Evolutionary conservation across 2,329 filamentous ascomycete genomes (phyloP), one percentile per base, ranked within the genome.

Genomic region (Aspergillus awamori): DNA sequence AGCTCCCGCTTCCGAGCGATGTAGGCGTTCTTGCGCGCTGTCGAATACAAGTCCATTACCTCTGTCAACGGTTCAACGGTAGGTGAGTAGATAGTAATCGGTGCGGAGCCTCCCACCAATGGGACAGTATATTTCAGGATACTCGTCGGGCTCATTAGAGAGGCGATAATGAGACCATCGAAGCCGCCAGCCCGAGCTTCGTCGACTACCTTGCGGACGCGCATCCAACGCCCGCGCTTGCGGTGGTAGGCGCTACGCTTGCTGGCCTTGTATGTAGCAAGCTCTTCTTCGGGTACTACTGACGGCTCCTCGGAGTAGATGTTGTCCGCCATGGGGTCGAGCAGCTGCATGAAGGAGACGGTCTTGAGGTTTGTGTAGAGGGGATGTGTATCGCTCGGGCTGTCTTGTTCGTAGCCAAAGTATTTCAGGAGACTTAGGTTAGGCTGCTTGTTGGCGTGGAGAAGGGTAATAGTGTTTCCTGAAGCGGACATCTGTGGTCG

Each of bases 311-410:
- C 83, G 33, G 81, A 77, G 77, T 96, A 97, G 4, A 89, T 86
- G 0, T 85, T 83, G 75, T 98, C 95, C 30, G 87, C 81, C 38
- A 86, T 79, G 0, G 95, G 95, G 24, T 90, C 84, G 15, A 97
- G 80, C 5, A 99, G 86, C 77, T 98, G 94, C 2, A 99, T 85
- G 93, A 94, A 99, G 28, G 92, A 94, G 30, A 98, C 82, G 5
- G 89, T 87, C 70, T 94, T 89, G 55, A 99, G 86, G 73, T 95
- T 89, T 15, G 86, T 89, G 75, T 89, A 85, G 10, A 99, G 86
- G 0, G 95, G 94, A 73, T 98, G 95, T 0, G 80, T 76, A 24
- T 87, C 81, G 13, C 84, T 81, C 57, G 82, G 87, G 63, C 86
- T 87, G 61, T 85, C 84, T 67, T 84, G 81, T 77, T 96, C 92